phyloP scores from a whole-genome alignment of 2,329 filamentous ascomycete species.

The Aspergillus aculeatinus region DNA sequence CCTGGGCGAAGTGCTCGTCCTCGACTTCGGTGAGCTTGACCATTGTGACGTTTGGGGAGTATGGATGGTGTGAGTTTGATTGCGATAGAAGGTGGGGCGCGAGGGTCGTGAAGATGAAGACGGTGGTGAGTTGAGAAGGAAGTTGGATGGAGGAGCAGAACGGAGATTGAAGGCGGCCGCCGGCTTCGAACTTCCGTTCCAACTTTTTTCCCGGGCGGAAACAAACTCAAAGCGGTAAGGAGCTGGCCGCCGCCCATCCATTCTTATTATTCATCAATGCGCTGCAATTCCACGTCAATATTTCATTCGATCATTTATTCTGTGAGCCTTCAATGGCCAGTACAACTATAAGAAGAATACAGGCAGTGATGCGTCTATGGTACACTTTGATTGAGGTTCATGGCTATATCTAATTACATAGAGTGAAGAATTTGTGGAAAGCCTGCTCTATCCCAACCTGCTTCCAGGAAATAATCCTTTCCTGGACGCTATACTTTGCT shows the following conservation, averaged over 20 bases:
- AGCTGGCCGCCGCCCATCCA: slow-evolving; percentile 26
- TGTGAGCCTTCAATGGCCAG: too few species aligned
- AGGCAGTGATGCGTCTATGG: slow-evolving; percentile 5
- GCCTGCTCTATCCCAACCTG: not conserved
- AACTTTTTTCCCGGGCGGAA: slow-evolving; percentile 41
- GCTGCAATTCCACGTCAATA: too few species aligned
- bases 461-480: not conserved
- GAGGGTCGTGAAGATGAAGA: slow-evolving; percentile 10
- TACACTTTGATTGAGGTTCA: slow-evolving; percentile 10
- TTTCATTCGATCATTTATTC: too few species aligned
- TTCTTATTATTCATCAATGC: not conserved
- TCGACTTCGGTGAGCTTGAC: slow-evolving; percentile 96
- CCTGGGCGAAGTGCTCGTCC: slow-evolving; percentile 85
- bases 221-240: slow-evolving; percentile 32
- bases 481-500: not conserved
- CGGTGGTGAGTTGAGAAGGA: slow-evolving; percentile 9
- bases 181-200: slow-evolving; percentile 27
- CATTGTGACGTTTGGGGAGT: slow-evolving; percentile 56
- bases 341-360: too few species aligned
- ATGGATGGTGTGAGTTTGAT: not conserved
- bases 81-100: slow-evolving; percentile 9
- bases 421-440: slow-evolving; percentile 15
- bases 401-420: slow-evolving; percentile 22
- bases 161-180: slow-evolving; percentile 27
- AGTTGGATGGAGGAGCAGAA: slow-evolving; percentile 4